Evolutionary conservation across 176 grass and related monocot genomes (phyloP).

Genomic region (Stipa capillata): DNA sequence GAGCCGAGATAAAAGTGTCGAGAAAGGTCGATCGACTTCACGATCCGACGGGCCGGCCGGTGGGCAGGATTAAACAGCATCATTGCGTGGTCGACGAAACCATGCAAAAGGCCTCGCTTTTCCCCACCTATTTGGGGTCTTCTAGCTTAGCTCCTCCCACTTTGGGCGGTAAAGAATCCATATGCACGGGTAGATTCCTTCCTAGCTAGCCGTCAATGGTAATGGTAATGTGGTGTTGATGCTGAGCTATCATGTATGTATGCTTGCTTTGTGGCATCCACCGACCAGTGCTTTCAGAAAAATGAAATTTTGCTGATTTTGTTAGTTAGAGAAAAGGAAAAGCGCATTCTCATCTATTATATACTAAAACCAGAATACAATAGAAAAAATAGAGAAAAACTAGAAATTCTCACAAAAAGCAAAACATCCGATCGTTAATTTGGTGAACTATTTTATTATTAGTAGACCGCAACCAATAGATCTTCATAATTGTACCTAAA

Average conservation of each 20-base stretch:
- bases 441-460: no score
- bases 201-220: slow-evolving; percentile 21
- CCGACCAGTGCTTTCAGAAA: no score
- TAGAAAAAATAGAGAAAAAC: no score
- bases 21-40: slow-evolving; percentile 5
- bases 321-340: no score
- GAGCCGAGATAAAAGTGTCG: background rate
- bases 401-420: no score
- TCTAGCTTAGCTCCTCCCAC: slow-evolving; percentile 40
- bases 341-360: no score
- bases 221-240: background rate
- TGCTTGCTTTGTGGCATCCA: background rate
- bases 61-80: slow-evolving; percentile 37
- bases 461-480: no score
- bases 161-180: slow-evolving; percentile 77
- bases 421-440: no score
- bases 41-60: slow-evolving; percentile 12
- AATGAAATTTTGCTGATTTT: no score
- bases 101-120: slow-evolving; percentile 33
- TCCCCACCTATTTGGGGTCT: slow-evolving; percentile 26
- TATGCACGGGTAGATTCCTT: slow-evolving; percentile 26
- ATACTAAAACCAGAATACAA: no score
- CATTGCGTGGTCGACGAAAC: slow-evolving; percentile 60
- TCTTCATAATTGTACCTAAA: no score
- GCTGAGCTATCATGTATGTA: background rate